Conservation (phyloP, 768 basidiomycete genomes). For the Daedaleopsis nitida region DNA sequence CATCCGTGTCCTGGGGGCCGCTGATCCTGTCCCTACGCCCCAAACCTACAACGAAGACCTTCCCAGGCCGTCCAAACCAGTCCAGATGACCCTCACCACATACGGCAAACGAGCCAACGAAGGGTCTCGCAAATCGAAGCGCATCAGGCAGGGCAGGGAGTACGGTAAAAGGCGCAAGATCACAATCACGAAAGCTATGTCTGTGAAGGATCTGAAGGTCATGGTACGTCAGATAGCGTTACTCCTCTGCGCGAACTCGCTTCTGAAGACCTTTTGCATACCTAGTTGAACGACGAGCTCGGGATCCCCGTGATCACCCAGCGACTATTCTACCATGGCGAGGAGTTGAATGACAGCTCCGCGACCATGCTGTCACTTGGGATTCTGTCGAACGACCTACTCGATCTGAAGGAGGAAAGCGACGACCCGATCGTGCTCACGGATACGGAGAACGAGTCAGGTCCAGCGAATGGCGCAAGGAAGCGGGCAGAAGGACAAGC, state of each 20-base stretch:
- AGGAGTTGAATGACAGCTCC: slow-evolving; percentile 66
- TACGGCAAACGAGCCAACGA: slow-evolving; percentile 46
- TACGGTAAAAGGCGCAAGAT: slow-evolving; percentile 52
- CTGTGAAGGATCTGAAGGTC: slow-evolving; percentile 79
- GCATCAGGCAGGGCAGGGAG: slow-evolving; percentile 61
- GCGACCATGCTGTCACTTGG: slow-evolving; percentile 53
- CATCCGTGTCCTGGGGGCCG: slow-evolving; percentile 46
- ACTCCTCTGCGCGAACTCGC: neutral
- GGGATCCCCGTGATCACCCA: slow-evolving; percentile 78
- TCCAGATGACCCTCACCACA: slow-evolving; percentile 29
- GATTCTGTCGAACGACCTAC: slow-evolving; percentile 57
- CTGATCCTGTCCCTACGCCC: slow-evolving; percentile 33
- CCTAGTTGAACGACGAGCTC: slow-evolving; percentile 61
- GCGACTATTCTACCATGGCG: slow-evolving; percentile 60
- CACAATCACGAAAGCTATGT: slow-evolving; percentile 61
- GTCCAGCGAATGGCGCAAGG: slow-evolving; percentile 23
- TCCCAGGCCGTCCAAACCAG: slow-evolving; percentile 6
- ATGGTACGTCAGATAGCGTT: slow-evolving; percentile 45
- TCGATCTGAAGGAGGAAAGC: slow-evolving; percentile 66
- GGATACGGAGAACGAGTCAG: slow-evolving; percentile 48
- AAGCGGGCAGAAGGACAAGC: slow-evolving; percentile 62
- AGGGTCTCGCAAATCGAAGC: slow-evolving; percentile 57
- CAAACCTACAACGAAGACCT: slow-evolving; percentile 31
- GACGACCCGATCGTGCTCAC: slow-evolving; percentile 60
- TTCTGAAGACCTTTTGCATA: neutral